Evolutionary conservation across 2,329 filamentous ascomycete species (phyloP), one percentile per base, ranked within the genome.

Genomic region (Dothistroma septosporum): DNA sequence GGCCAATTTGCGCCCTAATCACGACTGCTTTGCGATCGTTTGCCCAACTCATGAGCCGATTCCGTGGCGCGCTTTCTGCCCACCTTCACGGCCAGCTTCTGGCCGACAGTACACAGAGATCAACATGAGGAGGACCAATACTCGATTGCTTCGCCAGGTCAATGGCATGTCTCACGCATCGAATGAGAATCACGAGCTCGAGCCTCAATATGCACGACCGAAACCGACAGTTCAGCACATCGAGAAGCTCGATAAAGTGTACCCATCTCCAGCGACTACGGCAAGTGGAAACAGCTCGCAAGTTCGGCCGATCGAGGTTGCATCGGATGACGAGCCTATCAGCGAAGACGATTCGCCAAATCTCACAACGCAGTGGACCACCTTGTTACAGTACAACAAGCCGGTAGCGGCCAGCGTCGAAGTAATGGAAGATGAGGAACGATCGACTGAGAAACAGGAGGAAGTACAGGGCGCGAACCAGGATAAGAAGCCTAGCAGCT

Each of bases 121-220:
- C 37, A 16, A 14, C 37, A 6, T 12, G 12, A 16, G 7, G 37
- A 35, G 8, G 32, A 58, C 33, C 28, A 52, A 48, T 41, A 8
- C 24, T 3, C 11, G n/a, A 57, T 52, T 9, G 32, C 53, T 21
- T 21, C 22, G 11, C 63, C 33, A 28, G 6, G 75, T 78, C 5
- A 53, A 61, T 1, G 69, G 70, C 33, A 72, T 72, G 58, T 65
- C 65, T 31, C 75, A 79, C 66, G 77, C 76, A 19, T 70, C 63
- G 6, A 59, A 68, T 5, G 68, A 75, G 1, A 72, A 78, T 52
- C 76, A 78, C 55, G 72, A 74, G 28, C 70, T 10, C 16, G 22
- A 12, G 24, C 5, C 28, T 12, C 12, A 9, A 50, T 28, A n/a
- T n/a, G n/a, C n/a, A 3, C 5, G 16, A n/a, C 41, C 8, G 9